Evolutionary conservation across 305 asterid genomes (phyloP), one percentile per base, ranked within the genome.

Genomic region (Fraxinus paxiana): DNA sequence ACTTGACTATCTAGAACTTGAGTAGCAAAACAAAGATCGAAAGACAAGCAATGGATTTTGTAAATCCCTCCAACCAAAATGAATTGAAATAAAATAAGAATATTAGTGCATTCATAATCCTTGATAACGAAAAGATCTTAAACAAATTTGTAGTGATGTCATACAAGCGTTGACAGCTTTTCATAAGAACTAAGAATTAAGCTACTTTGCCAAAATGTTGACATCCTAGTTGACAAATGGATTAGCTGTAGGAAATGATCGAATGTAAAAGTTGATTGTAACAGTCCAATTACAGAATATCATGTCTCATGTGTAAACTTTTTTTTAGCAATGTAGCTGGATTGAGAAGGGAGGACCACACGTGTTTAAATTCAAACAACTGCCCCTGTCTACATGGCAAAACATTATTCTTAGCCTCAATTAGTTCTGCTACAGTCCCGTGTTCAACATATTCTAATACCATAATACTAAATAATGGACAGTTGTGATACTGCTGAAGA

Each of bases 281-380:
- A 37, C 9, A 37, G 2, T 37, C 0, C 12, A 37, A 37, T 37
- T 0, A 8, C 10, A 7, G 2, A 37, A 37, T 37, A 9, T 6
- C 9, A 37, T 8, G 10, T 7, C 43, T 30, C 33, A 30, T 3
- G 5, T 30, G 5, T 30, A 37, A 37, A 37, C 43, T 37, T 37
- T 37, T 37, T 7, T 37, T 30, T 30, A 37, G 12, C 10, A 37
- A 37, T 7, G 7, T 37, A 37, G 12, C 43, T 85, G 82, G 88
- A 87, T 86, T 84, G 33, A 80, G 83, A 81, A 75, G 54, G 17
- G 82, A 91, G 94, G 96, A 88, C 94, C 95, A 92, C 91, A 41
- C 67, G 70, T 73, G 86, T 87, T 83, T 69, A 75, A 84, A 79
- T 88, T 82, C 73, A 85, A 88, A 85, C 87, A 87, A 70, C 79